phyloP scores from a whole-genome alignment of 2,329 filamentous ascomycete genomes.

The Penicillium sp. region DNA sequence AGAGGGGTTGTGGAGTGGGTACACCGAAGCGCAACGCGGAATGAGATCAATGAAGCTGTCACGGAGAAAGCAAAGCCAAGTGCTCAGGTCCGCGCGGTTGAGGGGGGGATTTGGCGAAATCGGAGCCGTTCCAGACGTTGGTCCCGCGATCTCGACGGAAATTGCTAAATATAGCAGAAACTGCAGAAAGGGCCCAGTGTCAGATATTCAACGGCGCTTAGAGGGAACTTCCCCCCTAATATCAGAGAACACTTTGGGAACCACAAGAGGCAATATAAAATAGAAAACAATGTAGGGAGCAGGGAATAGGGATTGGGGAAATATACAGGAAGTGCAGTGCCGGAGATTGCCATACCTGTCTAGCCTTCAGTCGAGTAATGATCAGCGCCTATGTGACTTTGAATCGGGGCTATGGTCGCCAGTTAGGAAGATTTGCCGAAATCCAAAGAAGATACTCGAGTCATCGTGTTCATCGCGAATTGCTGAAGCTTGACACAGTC shows the following conservation, averaged over 20 bases:
- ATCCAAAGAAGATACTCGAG: slow-evolving; percentile 9
- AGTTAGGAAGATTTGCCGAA: background rate
- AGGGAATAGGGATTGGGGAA: background rate
- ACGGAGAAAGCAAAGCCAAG: background rate
- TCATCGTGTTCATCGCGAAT: slow-evolving; percentile 13
- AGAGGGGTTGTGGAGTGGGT: slow-evolving; percentile 12
- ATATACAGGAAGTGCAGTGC: background rate
- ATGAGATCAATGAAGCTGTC: slow-evolving; percentile 1
- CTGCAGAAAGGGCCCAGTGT: slow-evolving; percentile 27
- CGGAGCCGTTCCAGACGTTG: slow-evolving; percentile 21
- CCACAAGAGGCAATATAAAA: background rate
- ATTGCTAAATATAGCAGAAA: slow-evolving; percentile 41
- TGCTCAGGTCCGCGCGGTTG: background rate
- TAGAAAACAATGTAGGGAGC: background rate
- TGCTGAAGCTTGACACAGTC: slow-evolving; percentile 18
- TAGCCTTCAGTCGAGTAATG: slow-evolving; percentile 21
- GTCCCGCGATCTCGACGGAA: slow-evolving; percentile 27
- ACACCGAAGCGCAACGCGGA: slow-evolving; percentile 12
- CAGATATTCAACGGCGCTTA: slow-evolving; percentile 30
- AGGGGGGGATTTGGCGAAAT: slow-evolving; percentile 6
- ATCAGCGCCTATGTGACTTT: slow-evolving; percentile 21
- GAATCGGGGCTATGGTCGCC: background rate
- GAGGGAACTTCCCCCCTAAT: background rate
- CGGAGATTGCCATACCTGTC: slow-evolving; percentile 26
- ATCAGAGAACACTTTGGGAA: slow-evolving; percentile 4